Base-by-base conservation (phyloP, 1,284 basidiomycete genomes). In the Anthracocystis setariae region DNA sequence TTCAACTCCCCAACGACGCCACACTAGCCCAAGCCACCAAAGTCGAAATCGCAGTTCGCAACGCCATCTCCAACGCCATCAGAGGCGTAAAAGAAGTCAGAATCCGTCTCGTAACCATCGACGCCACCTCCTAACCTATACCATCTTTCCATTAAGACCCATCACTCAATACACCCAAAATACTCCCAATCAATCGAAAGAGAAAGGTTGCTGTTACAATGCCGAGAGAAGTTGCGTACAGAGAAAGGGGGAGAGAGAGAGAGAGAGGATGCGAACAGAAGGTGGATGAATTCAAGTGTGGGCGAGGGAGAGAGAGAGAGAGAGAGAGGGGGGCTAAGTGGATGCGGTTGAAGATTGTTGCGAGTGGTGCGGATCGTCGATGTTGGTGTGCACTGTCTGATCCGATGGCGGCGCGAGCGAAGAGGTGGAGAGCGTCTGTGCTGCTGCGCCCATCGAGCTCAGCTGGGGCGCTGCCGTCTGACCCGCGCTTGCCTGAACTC, bases 61-160 rank as follows among this genome's bases (percentile, higher is more conserved):
- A 69, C 33, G 62, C 65, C 7, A 43, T 78, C 46, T 61, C 29
- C 21, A 49, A 29, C 1, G 42, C 53, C 12, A 17, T 61, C 18
- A 77, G 61, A 50, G 78, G 78, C 23, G 73, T 77, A 23, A 77
- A 74, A 40, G 75, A 77, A 45, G 75, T 77, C 12, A 56, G 75
- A 21, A 54, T 74, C 8, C 50, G 66, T 5, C 33, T 77, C 17
- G 57, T 74, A 23, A 68, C 59, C 23, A 54, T 77, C 5, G 70
- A 73, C 27, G 58, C 54, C 3, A 23, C 32, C 5, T 49, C 40
- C 24, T 53, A 47, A 33, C 2, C n/a, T 29, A 29, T n/a, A n/a
- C n/a, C n/a, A n/a, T n/a, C n/a, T n/a, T n/a, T n/a, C n/a, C n/a
- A n/a, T n/a, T n/a, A n/a, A n/a, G n/a, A n/a, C n/a, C n/a, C n/a